Evolutionary conservation across 371 early-diverging fungal genomes (phyloP).

Genomic region (Fennellomyces sp.): DNA sequence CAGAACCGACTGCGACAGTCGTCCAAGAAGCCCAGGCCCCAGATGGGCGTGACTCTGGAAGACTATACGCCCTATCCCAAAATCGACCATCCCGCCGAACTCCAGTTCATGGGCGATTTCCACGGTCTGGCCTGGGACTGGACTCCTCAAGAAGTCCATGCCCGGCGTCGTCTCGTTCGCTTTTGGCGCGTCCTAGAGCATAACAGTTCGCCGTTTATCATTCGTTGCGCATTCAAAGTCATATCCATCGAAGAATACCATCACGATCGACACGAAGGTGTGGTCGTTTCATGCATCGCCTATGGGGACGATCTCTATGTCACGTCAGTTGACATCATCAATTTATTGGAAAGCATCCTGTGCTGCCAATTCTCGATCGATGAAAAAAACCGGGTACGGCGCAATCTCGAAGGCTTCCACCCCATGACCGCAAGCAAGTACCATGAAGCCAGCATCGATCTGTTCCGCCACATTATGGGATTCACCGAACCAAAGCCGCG

Average conservation of each 20-base stretch:
- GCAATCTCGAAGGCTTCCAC: conserved; percentile 83
- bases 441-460: conserved; percentile 68
- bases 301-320: conserved; percentile 78
- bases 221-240: too few species aligned
- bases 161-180: conserved; percentile 71
- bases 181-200: conserved; percentile 67
- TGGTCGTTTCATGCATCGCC: conserved; percentile 78
- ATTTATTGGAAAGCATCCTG: conserved; percentile 72
- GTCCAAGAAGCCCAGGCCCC: background rate
- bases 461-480: conserved; percentile 82
- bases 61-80: background rate
- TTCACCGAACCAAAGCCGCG: conserved; percentile 83
- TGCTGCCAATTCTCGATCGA: conserved; percentile 76
- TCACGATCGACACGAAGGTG: conserved; percentile 25
- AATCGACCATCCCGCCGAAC: background rate
- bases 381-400: conserved; percentile 83
- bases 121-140: conserved; percentile 22
- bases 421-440: conserved; percentile 79
- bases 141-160: conserved; percentile 60
- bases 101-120: background rate
- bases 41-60: background rate
- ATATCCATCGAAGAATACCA: conserved; percentile 39
- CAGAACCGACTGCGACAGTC: background rate
- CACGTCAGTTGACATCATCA: conserved; percentile 82
- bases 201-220: conserved; percentile 47